A percentile compares a stretch with the other conserved stretches of the same genome.
These are phyloP conservation scores for Coemansia sp. DNA, from an alignment of 192 early-diverging fungal genomes.

Conservation along the genomic window DNA sequence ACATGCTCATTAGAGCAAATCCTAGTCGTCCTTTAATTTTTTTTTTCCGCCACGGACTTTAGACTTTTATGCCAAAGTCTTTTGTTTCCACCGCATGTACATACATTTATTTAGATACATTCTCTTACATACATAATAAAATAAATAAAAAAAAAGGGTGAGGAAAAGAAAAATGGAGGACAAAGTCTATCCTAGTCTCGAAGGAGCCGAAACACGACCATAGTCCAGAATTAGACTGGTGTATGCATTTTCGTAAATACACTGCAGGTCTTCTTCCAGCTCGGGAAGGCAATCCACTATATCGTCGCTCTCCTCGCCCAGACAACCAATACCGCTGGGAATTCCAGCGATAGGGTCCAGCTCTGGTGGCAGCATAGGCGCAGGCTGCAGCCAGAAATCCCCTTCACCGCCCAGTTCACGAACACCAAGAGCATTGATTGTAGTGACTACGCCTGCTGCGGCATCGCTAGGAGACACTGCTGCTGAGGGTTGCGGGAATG, in stretches of 20 bases:
- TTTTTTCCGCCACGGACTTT: no score
- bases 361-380: slow-evolving; percentile 44
- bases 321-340: slow-evolving; percentile 28
- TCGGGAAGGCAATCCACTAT: slow-evolving; percentile 62
- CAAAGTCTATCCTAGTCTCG: slow-evolving; percentile 54
- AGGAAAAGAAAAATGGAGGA: no score
- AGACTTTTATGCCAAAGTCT: no score
- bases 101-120: no score
- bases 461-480: background rate
- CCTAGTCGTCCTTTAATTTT: no score
- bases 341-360: slow-evolving; percentile 24
- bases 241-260: slow-evolving; percentile 66
- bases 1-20: no score
- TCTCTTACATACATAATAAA: no score
- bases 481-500: background rate
- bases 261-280: slow-evolving; percentile 67
- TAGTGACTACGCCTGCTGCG: slow-evolving; percentile 19
- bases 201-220: slow-evolving; percentile 64
- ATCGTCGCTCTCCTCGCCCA: slow-evolving; percentile 43
- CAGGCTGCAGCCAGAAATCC: slow-evolving; percentile 38
- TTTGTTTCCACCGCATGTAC: no score
- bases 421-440: slow-evolving; percentile 49
- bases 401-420: slow-evolving; percentile 41
- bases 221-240: slow-evolving; percentile 72
- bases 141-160: no score